Percentiles rank a stretch among this genome's conserved stretches.
Evolutionary conservation across 2,329 filamentous ascomycete genomes (phyloP).

Genomic region (Bipolaris bicolor): DNA sequence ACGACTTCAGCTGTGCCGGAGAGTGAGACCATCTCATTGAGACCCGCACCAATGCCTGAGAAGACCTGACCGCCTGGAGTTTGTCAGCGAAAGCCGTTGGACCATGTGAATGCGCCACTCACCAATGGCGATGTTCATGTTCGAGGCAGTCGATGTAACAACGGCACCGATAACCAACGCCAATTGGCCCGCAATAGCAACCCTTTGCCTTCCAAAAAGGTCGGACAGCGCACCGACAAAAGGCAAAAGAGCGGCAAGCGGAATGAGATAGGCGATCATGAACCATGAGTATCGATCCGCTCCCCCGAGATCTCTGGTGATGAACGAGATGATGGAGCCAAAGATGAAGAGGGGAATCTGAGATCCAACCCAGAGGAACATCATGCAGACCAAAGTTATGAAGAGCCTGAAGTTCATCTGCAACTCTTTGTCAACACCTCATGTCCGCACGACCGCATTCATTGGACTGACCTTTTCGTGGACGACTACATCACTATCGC

Average conservation of each 20-base stretch:
- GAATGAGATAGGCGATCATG: constrained; percentile 59
- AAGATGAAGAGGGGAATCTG: constrained; percentile 63
- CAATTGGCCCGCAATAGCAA: constrained; percentile 39
- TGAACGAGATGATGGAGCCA: constrained; percentile 53
- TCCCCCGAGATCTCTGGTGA: constrained; percentile 67
- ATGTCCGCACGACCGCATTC: no score
- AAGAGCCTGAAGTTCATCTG: constrained; percentile 51
- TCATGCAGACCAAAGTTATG: constrained; percentile 64
- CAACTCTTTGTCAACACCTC: not conserved
- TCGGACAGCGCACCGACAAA: constrained; percentile 63
- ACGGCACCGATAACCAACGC: constrained; percentile 49
- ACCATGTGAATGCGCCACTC: constrained; percentile 6
- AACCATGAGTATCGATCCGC: constrained; percentile 66
- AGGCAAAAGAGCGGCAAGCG: constrained; percentile 63
- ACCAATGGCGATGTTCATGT: constrained; percentile 43
- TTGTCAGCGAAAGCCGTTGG: constrained; percentile 3
- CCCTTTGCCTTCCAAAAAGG: constrained; percentile 42
- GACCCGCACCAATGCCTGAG: constrained; percentile 68
- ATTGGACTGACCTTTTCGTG: constrained; percentile 30
- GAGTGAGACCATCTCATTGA: constrained; percentile 71
- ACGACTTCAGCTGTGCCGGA: constrained; percentile 72
- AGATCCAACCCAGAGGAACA: constrained; percentile 66
- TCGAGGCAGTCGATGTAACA: constrained; percentile 36
- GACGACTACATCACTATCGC: constrained; percentile 26
- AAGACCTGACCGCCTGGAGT: constrained; percentile 51